Evolutionary conservation across 306 rosid genomes (phyloP), one percentile per base, ranked within the genome.

Genomic region (Quercus dentata): DNA sequence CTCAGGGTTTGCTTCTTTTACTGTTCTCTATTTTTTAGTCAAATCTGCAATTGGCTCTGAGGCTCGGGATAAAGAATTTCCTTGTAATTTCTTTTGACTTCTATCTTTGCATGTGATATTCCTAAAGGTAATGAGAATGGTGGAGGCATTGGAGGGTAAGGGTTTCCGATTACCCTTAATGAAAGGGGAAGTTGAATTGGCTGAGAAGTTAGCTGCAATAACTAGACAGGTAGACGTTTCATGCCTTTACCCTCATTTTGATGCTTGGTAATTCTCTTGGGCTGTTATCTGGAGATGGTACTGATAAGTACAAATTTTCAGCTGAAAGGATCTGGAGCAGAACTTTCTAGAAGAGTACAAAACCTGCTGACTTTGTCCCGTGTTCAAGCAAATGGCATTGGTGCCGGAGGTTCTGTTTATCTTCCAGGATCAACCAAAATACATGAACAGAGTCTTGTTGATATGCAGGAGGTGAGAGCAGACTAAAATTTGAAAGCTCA

Each of bases 251-350:
- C 33, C 19, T 74, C 71, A 18, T 55, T 62, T 63, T 71, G 56
- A 73, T 25, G 70, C 8, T 64, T 59, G 23, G 18, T 55, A 18
- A 49, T 62, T 5, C 59, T 15, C 51, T 3, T 5, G 3, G 13
- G 52, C 59, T 61, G 49, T 76, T 25, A 18, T 35, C 69, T 14
- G 78, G 65, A 41, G 68, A 75, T 78, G 20, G 68, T 81, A 81
- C 86, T 85, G 55, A 89, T 23, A 58, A 55, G 54, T 58, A 63
- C 56, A n/a, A 59, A 44, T 85, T 83, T 86, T 71, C 92, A 95
- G 99, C 78, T 96, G 85, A 96, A 88, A 85, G 97, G 98, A 82
- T 87, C 98, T 56, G 98, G 97, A 35, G 90, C 97, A 41, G 98
- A 96, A 74, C 86, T 96, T 30, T 91, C 98, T 27, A 87, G 98